Evolutionary conservation across 768 basidiomycete genomes (phyloP), one percentile per base, ranked within the genome.

Genomic region (Leccinellum albellum): DNA sequence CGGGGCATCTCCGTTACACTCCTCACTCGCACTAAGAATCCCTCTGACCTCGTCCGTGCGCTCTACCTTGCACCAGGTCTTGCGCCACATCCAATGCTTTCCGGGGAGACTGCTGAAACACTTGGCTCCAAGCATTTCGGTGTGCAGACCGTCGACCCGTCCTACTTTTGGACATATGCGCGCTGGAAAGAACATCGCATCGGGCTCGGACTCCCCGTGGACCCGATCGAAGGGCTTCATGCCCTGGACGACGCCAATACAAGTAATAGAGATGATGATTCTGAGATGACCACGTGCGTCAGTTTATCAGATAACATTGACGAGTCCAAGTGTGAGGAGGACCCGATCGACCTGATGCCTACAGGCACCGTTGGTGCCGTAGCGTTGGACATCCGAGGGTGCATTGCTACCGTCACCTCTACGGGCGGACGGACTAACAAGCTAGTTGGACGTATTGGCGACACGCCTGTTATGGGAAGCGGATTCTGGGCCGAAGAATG

Each of bases 401-500:
- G 89, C 64, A 84, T 93, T 56, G 82, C 85, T 1, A 73, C 78
- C 3, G 74, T 86, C 17, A 93, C 91, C 1, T 91, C 90, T 1
- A 94, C 91, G 0, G 91, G 91, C 33, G 91, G 91, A 1, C 76
- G 75, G 48, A 93, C 89, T 35, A 94, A 94, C 72, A 94, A 94
- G 69, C 78, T 91, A 9, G 86, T 85, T 17, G 91, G 91, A 7
- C 79, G 91, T 5, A 76, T 93, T n/a, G 90, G 91, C 3, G 91
- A 92, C 64, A 93, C 91, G 1, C 90, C 91, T 0, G 69, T 79
- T 28, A 85, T 88, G 82, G 89, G 87, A 4, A 74, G 82, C 13
- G 91, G 91, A 0, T 93, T 86, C 71, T 93, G 89, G 89, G 88
- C 89, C 9, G 89, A 89, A 64, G 85, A 90, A 71, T 93, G 91